phyloP scores from a whole-genome alignment of 306 rosid genomes.

The Inga leiocalycina region DNA sequence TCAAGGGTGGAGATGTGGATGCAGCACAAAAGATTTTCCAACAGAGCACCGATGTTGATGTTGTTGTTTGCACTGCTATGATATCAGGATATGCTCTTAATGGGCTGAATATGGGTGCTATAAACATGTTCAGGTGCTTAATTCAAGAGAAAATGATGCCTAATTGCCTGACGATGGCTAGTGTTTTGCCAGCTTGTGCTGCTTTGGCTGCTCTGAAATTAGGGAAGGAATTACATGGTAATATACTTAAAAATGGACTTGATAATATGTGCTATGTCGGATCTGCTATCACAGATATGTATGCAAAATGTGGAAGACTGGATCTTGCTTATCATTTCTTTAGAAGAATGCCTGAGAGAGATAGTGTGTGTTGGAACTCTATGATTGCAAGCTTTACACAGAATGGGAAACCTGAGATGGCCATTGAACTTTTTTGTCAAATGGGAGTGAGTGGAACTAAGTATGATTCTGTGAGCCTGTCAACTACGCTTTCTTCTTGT shows the following conservation, averaged over 20 bases:
- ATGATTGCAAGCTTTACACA: constrained; percentile 74
- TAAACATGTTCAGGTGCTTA: constrained; percentile 63
- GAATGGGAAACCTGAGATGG: constrained; percentile 70
- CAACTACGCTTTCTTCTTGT: constrained; percentile 71
- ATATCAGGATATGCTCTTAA: constrained; percentile 74
- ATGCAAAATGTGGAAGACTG: constrained; percentile 81
- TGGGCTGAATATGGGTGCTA: constrained; percentile 60
- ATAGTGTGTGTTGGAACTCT: constrained; percentile 84
- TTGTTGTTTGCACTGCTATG: constrained; percentile 72
- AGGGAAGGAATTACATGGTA: constrained; percentile 79
- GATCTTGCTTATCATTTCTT: constrained; percentile 66
- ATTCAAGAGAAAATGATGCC: constrained; percentile 60
- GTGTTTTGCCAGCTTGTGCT: constrained; percentile 79
- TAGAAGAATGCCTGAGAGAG: constrained; percentile 57
- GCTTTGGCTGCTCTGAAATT: constrained; percentile 60
- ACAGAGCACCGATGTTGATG: constrained; percentile 52
- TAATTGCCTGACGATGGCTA: constrained; percentile 65
- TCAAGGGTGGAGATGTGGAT: constrained; percentile 61
- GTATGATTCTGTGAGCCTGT: constrained; percentile 66
- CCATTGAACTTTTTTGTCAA: constrained; percentile 63
- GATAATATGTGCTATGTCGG: constrained; percentile 56
- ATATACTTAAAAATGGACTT: constrained; percentile 53
- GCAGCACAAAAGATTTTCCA: constrained; percentile 56
- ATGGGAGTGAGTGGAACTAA: constrained; percentile 64
- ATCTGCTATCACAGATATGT: constrained; percentile 74